These are phyloP conservation scores for Chaetomidium leptoderma DNA, from an alignment of 495 filamentous ascomycete species.

Conservation along the genomic window DNA sequence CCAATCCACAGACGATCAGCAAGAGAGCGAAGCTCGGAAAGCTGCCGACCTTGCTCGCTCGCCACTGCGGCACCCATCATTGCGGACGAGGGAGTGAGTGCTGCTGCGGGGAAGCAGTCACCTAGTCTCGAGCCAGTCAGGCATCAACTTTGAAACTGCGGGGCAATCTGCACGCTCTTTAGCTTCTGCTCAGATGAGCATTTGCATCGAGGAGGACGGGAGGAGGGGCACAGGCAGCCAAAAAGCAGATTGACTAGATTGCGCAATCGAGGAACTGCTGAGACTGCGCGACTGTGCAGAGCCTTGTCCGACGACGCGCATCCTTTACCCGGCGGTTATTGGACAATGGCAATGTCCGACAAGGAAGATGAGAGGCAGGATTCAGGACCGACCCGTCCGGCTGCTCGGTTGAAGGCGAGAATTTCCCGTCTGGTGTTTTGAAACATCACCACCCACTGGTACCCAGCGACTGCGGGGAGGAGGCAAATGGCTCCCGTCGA, in stretches of 20 bases:
- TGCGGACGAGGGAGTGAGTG: not conserved
- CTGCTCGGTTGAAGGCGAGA: slow-evolving; percentile 7
- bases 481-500: too few relatives aligned
- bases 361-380: not conserved
- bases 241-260: too few relatives aligned
- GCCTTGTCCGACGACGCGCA: not conserved
- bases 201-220: not conserved
- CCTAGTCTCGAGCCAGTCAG: not conserved
- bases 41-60: not conserved
- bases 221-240: not conserved
- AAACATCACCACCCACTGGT: not conserved
- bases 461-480: slow-evolving; percentile 14
- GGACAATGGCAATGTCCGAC: slow-evolving; percentile 11
- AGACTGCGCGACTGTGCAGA: too few relatives aligned
- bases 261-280: not conserved
- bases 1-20: not conserved
- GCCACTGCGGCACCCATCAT: not conserved
- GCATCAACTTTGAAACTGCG: not conserved
- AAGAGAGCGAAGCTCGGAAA: not conserved
- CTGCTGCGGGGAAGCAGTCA: not conserved
- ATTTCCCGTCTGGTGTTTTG: not conserved
- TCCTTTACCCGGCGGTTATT: not conserved
- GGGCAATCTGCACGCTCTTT: slow-evolving; percentile 3
- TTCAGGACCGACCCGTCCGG: not conserved
- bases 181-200: slow-evolving; percentile 10